Evolutionary conservation across 108 stramenopile genomes (phyloP).

Genomic region (Cyclostephanos invisitatus): DNA sequence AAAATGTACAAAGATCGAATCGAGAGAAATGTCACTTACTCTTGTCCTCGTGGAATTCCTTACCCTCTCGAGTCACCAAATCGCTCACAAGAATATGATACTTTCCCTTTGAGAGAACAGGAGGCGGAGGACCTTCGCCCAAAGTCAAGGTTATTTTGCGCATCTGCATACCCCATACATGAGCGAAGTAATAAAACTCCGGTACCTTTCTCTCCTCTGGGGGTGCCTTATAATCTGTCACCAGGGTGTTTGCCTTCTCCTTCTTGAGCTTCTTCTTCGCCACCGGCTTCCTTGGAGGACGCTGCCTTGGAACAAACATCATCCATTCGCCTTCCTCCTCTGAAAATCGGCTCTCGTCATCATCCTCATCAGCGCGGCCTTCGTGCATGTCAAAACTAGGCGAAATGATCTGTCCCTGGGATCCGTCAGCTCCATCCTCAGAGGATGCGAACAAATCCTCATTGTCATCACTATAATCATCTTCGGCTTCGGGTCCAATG

Average conservation of each 20-base stretch:
- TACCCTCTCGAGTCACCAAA: background rate
- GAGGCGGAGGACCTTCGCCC: background rate
- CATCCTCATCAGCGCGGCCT: background rate
- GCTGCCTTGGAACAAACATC: background rate
- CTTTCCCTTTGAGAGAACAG: background rate
- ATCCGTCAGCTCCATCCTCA: background rate
- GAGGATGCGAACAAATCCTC: background rate
- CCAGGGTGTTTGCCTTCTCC: background rate
- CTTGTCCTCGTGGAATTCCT: background rate
- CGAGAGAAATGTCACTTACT: background rate
- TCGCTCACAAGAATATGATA: slow-evolving; percentile 4
- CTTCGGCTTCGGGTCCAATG: background rate
- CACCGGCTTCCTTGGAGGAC: background rate
- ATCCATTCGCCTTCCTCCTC: background rate
- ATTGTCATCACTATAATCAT: background rate
- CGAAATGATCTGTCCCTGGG: background rate
- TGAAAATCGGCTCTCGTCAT: background rate
- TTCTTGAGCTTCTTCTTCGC: slow-evolving; percentile 3
- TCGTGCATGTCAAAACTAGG: background rate
- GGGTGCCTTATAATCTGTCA: background rate
- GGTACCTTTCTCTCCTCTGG: slow-evolving; percentile 6
- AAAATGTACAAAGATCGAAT: background rate
- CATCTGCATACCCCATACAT: background rate
- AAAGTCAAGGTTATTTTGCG: background rate
- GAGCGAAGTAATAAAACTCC: slow-evolving; percentile 4